Base-by-base conservation (phyloP, 805 yeast genomes). In the Scheffersomyces amazonensis region DNA sequence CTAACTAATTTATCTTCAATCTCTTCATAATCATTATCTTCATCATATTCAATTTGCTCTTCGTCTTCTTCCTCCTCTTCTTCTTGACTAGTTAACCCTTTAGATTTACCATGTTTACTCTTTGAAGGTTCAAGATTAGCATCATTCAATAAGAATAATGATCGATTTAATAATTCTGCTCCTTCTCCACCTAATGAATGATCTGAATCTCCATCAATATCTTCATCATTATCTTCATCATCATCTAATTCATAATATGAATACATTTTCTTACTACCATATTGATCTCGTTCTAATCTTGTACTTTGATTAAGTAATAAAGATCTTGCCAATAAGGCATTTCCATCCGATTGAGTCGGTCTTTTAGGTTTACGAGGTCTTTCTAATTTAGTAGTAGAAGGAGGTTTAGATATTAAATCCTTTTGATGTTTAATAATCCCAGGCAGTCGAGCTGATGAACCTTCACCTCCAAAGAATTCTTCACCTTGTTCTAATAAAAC, bases 401-500 rank as follows among this genome's bases (percentile, higher is more conserved):
- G 5, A 5, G 22, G 6, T 15, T 5, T 10, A 10, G 22, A 18
- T 10, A 5, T 19, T 30, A 12, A 18, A 46, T 16, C 41, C 41
- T 31, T 36, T 41, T 40, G 34, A 16, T 19, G 15, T 9, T 39
- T 33, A 15, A 22, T 12, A 12, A 25, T 37, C 20, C 41, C 42
- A 9, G 49, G 53, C 9, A 51, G 41, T 46, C 82, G 59, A 9
- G 76, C 76, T 3, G 74, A 57, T 0, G 81, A 60, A 0, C 91
- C 93, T 45, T 71, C 71, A 0, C 95, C 95, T 6, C 93, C 95
- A 28, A 87, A 62, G 6, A 77, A 73, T 47, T 81, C 84, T 54
- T 89, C 97, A 0, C 95, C 81, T 37, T 75, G 79, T 49, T 89
- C 96, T 31, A 90, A 59, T 2, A 87, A 60, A 0, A 81, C 78